Percentiles rank a stretch among this genome's conserved stretches.
These are phyloP conservation scores for Lecanosticta acicola DNA, from an alignment of 2,329 filamentous ascomycete genomes.

Conservation along the genomic window DNA sequence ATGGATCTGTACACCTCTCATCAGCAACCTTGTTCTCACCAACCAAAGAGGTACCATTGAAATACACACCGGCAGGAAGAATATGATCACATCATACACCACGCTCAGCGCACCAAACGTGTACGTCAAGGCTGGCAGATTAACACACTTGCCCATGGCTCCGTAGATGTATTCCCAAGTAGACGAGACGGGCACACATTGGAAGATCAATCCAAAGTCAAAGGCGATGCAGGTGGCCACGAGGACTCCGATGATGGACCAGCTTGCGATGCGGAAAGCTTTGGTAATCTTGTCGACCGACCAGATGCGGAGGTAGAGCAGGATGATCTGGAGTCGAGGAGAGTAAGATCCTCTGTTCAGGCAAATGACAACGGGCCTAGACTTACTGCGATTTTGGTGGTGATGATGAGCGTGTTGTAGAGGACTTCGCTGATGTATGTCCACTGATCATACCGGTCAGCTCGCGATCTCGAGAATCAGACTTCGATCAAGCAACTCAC, in stretches of 20 bases:
- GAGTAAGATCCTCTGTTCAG: neutral
- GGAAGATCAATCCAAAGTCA: conserved; percentile 12
- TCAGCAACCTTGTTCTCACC: neutral
- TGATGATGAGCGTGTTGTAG: conserved; percentile 17
- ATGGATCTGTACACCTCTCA: conserved; percentile 7
- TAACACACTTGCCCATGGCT: conserved; percentile 10
- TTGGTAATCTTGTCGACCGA: conserved; percentile 15
- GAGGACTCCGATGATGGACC: conserved; percentile 14
- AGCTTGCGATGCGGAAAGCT: conserved; percentile 14
- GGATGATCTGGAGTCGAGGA: neutral
- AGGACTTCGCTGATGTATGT: conserved; percentile 17
- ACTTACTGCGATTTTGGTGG: conserved; percentile 16
- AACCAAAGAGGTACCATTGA: neutral
- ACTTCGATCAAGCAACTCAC: neutral
- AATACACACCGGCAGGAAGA: conserved; percentile 13
- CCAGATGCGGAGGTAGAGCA: conserved; percentile 11
- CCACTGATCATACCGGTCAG: conserved; percentile 6
- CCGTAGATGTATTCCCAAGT: conserved; percentile 14
- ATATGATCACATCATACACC: conserved; percentile 16
- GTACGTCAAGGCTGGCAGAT: conserved; percentile 13
- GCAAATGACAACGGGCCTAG: conserved; percentile 18
- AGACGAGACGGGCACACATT: conserved; percentile 16
- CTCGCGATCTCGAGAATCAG: neutral
- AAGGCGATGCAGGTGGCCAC: conserved; percentile 14
- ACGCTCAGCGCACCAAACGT: conserved; percentile 16